These are phyloP conservation scores for Ceratocystis variospora DNA, from an alignment of 2,329 filamentous ascomycete species.

Conservation along the genomic window DNA sequence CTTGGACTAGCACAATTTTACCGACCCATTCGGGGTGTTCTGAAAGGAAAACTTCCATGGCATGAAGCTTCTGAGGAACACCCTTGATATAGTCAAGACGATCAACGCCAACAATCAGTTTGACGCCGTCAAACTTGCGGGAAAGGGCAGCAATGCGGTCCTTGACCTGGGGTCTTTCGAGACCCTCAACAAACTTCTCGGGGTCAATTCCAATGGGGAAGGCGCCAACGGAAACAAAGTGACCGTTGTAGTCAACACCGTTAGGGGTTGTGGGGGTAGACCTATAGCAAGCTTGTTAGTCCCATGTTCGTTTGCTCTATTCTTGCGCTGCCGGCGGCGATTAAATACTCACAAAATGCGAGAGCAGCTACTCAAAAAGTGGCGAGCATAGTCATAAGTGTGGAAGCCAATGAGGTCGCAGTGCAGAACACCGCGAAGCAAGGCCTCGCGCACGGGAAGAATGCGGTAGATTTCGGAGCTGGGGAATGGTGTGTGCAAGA, in stretches of 20 bases:
- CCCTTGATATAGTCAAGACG: slow-evolving; percentile 98
- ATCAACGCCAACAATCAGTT: slow-evolving; percentile 93
- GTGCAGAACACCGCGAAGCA: slow-evolving; percentile 75
- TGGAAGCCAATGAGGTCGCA: slow-evolving; percentile 97
- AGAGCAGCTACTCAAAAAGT: slow-evolving; percentile 94
- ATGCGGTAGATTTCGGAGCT: slow-evolving; percentile 96
- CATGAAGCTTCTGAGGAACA: slow-evolving; percentile 92
- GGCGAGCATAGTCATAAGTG: slow-evolving; percentile 96
- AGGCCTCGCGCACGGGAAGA: slow-evolving; percentile 76
- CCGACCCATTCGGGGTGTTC: slow-evolving; percentile 98
- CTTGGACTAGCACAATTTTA: slow-evolving; percentile 90
- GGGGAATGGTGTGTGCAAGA: slow-evolving; percentile 92
- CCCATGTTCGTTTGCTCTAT: not conserved
- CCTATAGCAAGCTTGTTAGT: slow-evolving; percentile 24
- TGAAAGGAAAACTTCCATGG: slow-evolving; percentile 88
- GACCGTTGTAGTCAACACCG: slow-evolving; percentile 79
- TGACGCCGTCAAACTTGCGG: slow-evolving; percentile 88
- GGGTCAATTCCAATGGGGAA: slow-evolving; percentile 98
- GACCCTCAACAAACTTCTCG: slow-evolving; percentile 82
- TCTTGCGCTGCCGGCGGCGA: too few relatives aligned
- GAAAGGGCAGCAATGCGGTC: slow-evolving; percentile 73
- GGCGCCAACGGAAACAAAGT: slow-evolving; percentile 79
- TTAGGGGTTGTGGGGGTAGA: slow-evolving; percentile 73
- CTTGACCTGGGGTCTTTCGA: slow-evolving; percentile 74
- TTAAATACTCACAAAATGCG: slow-evolving; percentile 55